Evolutionary conservation across 495 filamentous ascomycete genomes (phyloP), one percentile per base, ranked within the genome.

Genomic region (Aspergillus homomorphus): DNA sequence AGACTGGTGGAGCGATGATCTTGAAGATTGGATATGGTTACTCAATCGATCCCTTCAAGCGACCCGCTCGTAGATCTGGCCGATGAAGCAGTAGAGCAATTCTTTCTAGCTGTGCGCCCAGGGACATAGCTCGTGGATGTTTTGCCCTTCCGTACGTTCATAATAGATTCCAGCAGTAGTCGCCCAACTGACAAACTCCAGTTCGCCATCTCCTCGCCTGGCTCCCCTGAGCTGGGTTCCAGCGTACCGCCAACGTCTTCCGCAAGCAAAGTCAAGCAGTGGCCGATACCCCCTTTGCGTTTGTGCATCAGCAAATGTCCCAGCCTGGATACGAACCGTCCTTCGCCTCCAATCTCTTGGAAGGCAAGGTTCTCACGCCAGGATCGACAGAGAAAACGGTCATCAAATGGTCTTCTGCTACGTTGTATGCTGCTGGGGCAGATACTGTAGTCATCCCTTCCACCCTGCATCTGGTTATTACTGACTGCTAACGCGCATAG

Each of bases 371-470:
- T 9, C 57, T 56, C 0, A 8, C 23, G 1, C 50, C 62, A 5
- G 63, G 58, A 0, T 22, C 60, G 0, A 69, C 78, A 20, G 64
- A 71, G 19, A 69, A 77, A 24, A 22, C 56, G 0, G 56, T 63
- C 6, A 67, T 67, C 46, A 80, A 77, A 57, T 77, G 70, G 73
- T 62, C 72, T 19, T 72, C 80, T 1, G 73, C 71, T 16, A 73
- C 75, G 0, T 60, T 86, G 0, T 78, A 84, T 21, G 70, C 80
- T 38, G 84, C 77, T 16, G 84, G 83, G 2, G 77, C 80, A n/a
- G 84, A 86, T 61, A 85, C 73, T 8, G 66, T 69, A 59, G 16
- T 16, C 12, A 42, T 23, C 44, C 28, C 24, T 45, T 16, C 51
- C 30, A 22, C 22, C 14, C 3, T 19, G 9, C n/a, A 24, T 48